Percentiles rank a stretch among this genome's conserved stretches.
Conservation (phyloP, 2,329 filamentous ascomycete species). For the Cyclaneusma minus region DNA sequence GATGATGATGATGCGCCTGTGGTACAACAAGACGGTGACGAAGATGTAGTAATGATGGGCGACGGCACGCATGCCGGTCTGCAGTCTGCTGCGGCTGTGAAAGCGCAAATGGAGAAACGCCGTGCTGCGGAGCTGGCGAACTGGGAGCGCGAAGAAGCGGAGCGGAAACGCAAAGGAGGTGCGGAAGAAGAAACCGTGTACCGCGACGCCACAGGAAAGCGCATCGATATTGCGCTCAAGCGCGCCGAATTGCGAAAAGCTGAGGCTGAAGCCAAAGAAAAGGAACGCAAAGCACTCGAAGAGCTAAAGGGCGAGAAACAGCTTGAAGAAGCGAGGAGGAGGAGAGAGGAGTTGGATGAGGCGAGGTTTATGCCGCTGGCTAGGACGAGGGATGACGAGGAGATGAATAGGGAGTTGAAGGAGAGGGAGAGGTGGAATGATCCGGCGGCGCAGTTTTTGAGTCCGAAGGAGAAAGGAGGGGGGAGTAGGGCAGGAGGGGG, state of each 20-base stretch:
- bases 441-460: conserved; percentile 70
- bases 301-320: conserved; percentile 79
- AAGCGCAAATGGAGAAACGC: conserved; percentile 49
- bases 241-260: conserved; percentile 65
- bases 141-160: conserved; percentile 25
- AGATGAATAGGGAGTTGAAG: conserved; percentile 73
- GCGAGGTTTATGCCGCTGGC: conserved; percentile 73
- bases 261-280: conserved; percentile 52
- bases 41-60: conserved; percentile 57
- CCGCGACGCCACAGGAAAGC: conserved; percentile 83
- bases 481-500: conserved; percentile 7
- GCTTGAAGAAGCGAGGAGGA: conserved; percentile 44
- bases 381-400: conserved; percentile 66
- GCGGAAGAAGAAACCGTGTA: conserved; percentile 72
- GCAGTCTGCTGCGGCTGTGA: conserved; percentile 69
- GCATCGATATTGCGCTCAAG: conserved; percentile 86
- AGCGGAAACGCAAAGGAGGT: conserved; percentile 23
- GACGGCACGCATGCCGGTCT: conserved; percentile 78
- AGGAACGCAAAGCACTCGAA: conserved; percentile 44
- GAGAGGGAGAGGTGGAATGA: conserved; percentile 78
- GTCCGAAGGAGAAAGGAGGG: conserved; percentile 25
- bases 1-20: conserved; percentile 33
- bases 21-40: conserved; percentile 30
- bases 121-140: conserved; percentile 45
- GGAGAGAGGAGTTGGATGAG: conserved; percentile 57